phyloP scores from a whole-genome alignment of 2,329 filamentous ascomycete species.

The Rhynchosporium agropyri region DNA sequence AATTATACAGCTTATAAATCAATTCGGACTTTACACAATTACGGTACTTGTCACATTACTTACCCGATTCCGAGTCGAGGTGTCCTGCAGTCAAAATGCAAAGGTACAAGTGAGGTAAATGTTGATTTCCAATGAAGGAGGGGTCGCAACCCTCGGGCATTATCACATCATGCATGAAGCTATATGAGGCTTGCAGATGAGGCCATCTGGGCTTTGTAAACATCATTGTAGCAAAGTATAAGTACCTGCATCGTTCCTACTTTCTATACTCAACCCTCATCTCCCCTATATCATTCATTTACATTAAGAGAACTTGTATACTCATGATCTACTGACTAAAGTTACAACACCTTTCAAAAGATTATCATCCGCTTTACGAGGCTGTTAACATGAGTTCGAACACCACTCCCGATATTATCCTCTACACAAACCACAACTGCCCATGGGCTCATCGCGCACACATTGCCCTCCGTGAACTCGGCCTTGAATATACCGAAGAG shows the following conservation, averaged over 20 bases:
- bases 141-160: neutral
- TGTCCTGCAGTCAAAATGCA: neutral
- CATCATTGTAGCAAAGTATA: neutral
- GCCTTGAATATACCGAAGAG: conserved; percentile 68
- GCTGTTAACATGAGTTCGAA: conserved; percentile 30
- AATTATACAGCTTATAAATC: conserved; percentile 5
- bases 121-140: conserved; percentile 16
- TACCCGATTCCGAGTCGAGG: neutral
- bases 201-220: neutral
- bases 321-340: too few relatives aligned
- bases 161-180: conserved; percentile 12
- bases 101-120: neutral
- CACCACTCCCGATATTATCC: conserved; percentile 50
- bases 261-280: neutral
- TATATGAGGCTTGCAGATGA: neutral
- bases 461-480: conserved; percentile 68
- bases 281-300: neutral
- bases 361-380: neutral
- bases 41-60: neutral
- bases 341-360: too few relatives aligned
- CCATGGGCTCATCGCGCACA: conserved; percentile 79
- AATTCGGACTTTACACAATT: neutral
- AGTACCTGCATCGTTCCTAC: neutral
- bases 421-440: conserved; percentile 72
- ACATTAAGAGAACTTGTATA: neutral